A percentile compares a stretch with the other conserved stretches of the same genome.
Conservation (phyloP, 805 yeast species). For the Naumovozyma castellii region DNA sequence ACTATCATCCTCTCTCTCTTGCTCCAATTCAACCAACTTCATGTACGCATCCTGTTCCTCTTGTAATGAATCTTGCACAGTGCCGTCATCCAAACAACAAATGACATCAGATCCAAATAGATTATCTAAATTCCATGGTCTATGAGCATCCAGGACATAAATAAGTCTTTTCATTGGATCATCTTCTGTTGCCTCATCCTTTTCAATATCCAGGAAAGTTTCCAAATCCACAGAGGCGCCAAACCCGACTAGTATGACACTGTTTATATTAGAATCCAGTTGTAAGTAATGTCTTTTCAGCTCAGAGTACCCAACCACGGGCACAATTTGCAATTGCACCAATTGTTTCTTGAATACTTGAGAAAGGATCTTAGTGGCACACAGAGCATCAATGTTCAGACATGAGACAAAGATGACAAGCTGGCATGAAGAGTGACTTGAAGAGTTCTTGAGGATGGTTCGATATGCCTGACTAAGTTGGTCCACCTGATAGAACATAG, state of each 20-base stretch:
- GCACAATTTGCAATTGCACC: conserved; percentile 79
- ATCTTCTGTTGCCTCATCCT: conserved; percentile 33
- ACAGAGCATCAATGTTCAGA: conserved; percentile 81
- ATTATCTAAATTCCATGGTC: conserved; percentile 96
- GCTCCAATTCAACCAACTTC: conserved; percentile 36
- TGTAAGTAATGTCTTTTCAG: conserved; percentile 50
- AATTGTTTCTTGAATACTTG: conserved; percentile 66
- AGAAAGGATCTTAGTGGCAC: conserved; percentile 74
- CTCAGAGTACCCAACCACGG: conserved; percentile 87
- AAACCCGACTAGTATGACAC: conserved; percentile 78
- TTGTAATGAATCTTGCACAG: conserved; percentile 47
- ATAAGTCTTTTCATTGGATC: conserved; percentile 40
- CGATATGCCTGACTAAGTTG: conserved; percentile 60
- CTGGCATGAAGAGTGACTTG: conserved; percentile 89
- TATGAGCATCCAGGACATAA: conserved; percentile 80
- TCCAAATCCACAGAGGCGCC: conserved; percentile 89
- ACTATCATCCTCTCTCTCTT: conserved; percentile 29
- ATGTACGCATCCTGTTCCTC: conserved; percentile 56
- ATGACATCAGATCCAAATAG: conserved; percentile 73
- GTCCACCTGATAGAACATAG: conserved; percentile 62
- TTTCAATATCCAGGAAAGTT: conserved; percentile 53
- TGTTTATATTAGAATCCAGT: conserved; percentile 66
- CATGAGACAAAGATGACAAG: conserved; percentile 83
- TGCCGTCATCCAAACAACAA: conserved; percentile 82
- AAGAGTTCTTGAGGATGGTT: conserved; percentile 57